Conservation (phyloP, 192 early-diverging fungal genomes). For the Coemansia sp. region DNA sequence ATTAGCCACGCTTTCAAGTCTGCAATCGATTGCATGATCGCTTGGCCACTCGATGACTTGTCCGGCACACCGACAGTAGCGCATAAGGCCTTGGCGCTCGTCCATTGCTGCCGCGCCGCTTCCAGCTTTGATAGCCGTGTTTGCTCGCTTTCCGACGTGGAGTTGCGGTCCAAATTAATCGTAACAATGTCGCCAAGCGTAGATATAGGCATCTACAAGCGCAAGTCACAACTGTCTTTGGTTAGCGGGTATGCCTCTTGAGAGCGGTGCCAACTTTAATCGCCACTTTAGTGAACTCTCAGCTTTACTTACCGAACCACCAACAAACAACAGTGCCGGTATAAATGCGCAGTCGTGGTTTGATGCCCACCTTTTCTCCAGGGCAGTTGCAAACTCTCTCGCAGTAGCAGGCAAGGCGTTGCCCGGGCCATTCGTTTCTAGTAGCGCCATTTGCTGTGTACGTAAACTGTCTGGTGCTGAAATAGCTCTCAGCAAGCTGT, state of each 20-base stretch:
- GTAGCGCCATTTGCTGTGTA: neutral
- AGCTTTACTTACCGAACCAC: neutral
- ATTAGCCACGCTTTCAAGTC: slow-evolving; percentile 1
- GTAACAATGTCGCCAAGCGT: neutral
- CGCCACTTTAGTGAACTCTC: neutral
- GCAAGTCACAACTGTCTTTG: too few relatives aligned
- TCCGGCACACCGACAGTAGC: slow-evolving; percentile 4
- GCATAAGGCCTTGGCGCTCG: neutral
- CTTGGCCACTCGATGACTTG: neutral
- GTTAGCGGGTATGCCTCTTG: too few relatives aligned
- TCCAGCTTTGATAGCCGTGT: neutral
- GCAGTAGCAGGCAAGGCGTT: neutral
- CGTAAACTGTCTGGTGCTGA: neutral
- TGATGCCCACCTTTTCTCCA: neutral
- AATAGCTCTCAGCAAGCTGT: neutral
- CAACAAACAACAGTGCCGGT: slow-evolving; percentile 2
- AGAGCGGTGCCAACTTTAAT: too few relatives aligned
- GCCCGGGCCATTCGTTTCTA: too few relatives aligned
- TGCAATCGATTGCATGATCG: neutral
- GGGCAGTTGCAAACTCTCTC: neutral
- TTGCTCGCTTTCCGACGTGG: neutral
- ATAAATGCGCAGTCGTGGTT: neutral
- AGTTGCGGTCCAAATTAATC: slow-evolving; percentile 1
- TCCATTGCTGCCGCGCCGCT: neutral
- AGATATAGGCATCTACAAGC: slow-evolving; percentile 12